Evolutionary conservation across 1,139 yeast species (phyloP), one percentile per base, ranked within the genome.

Genomic region (Blastobotrys arbuscula): DNA sequence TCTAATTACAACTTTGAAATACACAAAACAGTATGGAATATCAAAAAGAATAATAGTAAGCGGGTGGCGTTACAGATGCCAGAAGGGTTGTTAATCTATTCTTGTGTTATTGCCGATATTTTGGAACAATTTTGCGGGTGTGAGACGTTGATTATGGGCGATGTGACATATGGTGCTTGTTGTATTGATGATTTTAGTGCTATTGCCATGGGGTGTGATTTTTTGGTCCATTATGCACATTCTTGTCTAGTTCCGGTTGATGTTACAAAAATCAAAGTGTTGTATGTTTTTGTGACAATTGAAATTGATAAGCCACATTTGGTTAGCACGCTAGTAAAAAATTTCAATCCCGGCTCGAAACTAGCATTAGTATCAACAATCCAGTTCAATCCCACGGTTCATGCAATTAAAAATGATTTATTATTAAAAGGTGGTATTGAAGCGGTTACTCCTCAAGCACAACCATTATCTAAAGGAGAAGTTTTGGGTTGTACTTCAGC

Each of bases 121-220:
- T 65, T 92, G 36, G 96, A 89, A 62, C 96, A 90, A 66, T 90
- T 92, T 60, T 89, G 97, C 62, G 69, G 72, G 6, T 92, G 84
- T 45, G 96, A 90, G 61, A 86, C 92, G 0, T 74, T 94, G 1
- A 95, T 92, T 4, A 94, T 92, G 98, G 99, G 99, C 1, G 99
- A 92, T 66, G 98, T 92, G 0, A 88, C 97, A 0, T 92, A 92
- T 61, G 99, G 99, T 31, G 99, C 99, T 0, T 92, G 99, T 64
- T 92, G 99, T 68, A 89, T 92, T 47, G 99, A 92, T 64, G 99
- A 92, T 64, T 92, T 76, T 63, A 90, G 98, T 0, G 98, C 99
- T 3, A 73, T 90, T 52, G 82, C 97, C 0, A 70, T 92, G 41
- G 96, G 86, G 48, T 94, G 98, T 67, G 99, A 92, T 64, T 85